Evolutionary conservation across 306 rosid species (phyloP).

Genomic region (Gastrolobium bilobum): DNA sequence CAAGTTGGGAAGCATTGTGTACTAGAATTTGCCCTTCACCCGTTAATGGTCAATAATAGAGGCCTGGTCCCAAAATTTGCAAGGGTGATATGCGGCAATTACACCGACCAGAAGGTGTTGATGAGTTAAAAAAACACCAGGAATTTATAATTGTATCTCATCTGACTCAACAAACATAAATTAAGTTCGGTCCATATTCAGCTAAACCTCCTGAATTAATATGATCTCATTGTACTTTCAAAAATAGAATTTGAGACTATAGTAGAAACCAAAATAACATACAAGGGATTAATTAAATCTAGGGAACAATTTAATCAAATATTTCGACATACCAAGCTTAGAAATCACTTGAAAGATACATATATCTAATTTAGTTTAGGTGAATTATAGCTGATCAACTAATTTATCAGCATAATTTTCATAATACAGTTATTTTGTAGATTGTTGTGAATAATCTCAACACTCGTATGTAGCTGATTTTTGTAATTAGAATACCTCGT

Average conservation of each 20-base stretch:
- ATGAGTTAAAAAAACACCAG: background rate
- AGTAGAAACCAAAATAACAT: constrained; percentile 3
- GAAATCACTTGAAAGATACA: constrained; percentile 25
- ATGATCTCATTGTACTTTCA: background rate
- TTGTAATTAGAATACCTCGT: background rate
- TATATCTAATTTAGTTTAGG: constrained; percentile 1
- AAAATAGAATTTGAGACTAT: constrained; percentile 1
- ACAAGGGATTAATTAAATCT: background rate
- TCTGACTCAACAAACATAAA: constrained; percentile 10
- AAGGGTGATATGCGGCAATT: constrained; percentile 16
- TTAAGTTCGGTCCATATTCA: constrained; percentile 8
- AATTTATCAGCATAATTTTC: background rate
- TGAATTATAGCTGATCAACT: constrained; percentile 27
- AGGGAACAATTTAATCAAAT: background rate
- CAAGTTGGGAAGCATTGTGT: too few relatives aligned
- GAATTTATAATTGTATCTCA: background rate
- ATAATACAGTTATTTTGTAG: background rate
- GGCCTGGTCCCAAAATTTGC: constrained; percentile 20
- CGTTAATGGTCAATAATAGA: background rate
- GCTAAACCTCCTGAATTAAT: background rate
- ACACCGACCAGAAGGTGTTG: constrained; percentile 27
- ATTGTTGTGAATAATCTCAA: background rate
- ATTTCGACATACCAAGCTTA: background rate
- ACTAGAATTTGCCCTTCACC: too few relatives aligned
- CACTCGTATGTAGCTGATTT: too few relatives aligned